Percentiles rank a stretch among this genome's conserved stretches.
These are phyloP conservation scores for Heliocybe sulcata DNA, from an alignment of 1,284 basidiomycete species.

Conservation along the genomic window DNA sequence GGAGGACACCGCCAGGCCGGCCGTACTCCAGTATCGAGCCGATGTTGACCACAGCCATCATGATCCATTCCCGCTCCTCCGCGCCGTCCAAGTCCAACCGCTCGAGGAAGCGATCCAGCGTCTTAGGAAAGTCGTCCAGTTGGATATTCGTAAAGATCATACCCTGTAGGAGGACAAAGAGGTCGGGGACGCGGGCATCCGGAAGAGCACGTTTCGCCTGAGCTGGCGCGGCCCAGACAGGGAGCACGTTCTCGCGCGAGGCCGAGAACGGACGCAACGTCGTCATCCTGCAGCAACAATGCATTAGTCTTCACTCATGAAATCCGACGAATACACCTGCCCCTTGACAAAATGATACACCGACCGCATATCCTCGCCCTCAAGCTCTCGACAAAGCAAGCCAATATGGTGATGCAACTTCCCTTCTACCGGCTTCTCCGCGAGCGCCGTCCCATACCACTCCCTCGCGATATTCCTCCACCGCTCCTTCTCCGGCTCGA, in stretches of 20 bases:
- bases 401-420: constrained; percentile 95
- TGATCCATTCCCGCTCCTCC: constrained; percentile 89
- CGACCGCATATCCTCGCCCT: constrained; percentile 78
- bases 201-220: constrained; percentile 70
- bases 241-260: constrained; percentile 82
- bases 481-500: constrained; percentile 86
- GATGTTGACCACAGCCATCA: constrained; percentile 89
- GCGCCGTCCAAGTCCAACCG: constrained; percentile 75
- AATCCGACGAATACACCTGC: constrained; percentile 32
- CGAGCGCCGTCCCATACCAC: constrained; percentile 88
- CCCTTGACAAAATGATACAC: constrained; percentile 97
- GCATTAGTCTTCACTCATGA: constrained; percentile 1
- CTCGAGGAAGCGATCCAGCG: constrained; percentile 81
- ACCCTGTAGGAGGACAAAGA: constrained; percentile 90
- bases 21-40: constrained; percentile 86
- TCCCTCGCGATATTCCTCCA: constrained; percentile 89
- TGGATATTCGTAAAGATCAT: constrained; percentile 95
- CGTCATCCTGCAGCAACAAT: constrained; percentile 57
- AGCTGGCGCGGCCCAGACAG: constrained; percentile 72
- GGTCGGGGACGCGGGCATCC: constrained; percentile 72
- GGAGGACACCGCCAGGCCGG: constrained; percentile 63
- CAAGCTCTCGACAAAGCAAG: constrained; percentile 74
- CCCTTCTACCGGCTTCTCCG: constrained; percentile 86
- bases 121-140: constrained; percentile 83
- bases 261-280: constrained; percentile 82